Evolutionary conservation across 768 basidiomycete species (phyloP), one percentile per base, ranked within the genome.

Genomic region (Dacryopinax spathularia): DNA sequence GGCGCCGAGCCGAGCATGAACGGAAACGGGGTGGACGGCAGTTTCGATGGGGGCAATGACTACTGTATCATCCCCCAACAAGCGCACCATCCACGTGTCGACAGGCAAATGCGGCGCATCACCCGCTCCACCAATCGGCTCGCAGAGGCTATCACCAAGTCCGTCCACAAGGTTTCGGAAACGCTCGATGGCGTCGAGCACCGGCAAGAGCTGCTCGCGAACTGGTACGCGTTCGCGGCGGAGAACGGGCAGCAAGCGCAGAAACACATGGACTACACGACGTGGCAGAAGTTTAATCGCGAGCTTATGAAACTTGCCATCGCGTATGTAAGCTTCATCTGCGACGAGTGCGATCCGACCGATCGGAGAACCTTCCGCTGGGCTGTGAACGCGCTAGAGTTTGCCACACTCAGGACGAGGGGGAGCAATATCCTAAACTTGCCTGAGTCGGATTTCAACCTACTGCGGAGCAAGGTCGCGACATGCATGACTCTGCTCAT

Each of bases 321-420:
- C 69, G 88, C 90, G 13, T 99, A 95, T 95, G 91, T 98, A 34
- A 87, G 92, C 43, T 98, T 99, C 78, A 95, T 98, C 67, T 96
- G 92, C 75, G 93, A 97, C 71, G 91, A 94, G 69, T 99, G 96
- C 76, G 90, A 96, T 69, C 92, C 94, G 7, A 88, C 90, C 34
- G 94, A 98, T 73, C 83, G 91, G 64, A 89, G 87, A 73, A 98
- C 92, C 0, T 99, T 99, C 81, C 88, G 89, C 72, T 98, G 94
- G 94, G 94, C 96, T 7, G 93, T 99, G 62, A 89, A 87, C 64
- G 94, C 96, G 1, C 82, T 99, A 33, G 92, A 96, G 71, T 97
- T 93, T 71, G 86, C 92, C 1, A 83, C 91, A 64, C 82, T 86
- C 65, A 86, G 94, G 63, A 97, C 93, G 15, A 82, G 86, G 67